These are phyloP conservation scores for Umbelopsis vinacea DNA, from an alignment of 192 early-diverging fungal species.

Conservation along the genomic window DNA sequence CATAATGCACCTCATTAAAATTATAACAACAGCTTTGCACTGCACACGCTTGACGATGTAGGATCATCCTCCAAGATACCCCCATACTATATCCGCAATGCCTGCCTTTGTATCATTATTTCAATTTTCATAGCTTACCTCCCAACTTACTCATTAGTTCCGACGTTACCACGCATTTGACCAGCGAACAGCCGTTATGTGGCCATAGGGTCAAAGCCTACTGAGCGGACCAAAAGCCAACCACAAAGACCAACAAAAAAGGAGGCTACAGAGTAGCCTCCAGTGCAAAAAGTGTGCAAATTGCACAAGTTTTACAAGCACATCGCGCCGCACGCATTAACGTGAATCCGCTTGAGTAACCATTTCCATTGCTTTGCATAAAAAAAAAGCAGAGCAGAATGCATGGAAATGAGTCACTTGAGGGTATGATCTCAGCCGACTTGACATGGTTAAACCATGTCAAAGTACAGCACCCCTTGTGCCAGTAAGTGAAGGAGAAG, in stretches of 20 bases:
- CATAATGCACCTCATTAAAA: too few species aligned
- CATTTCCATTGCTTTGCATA: conserved; percentile 16
- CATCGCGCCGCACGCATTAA: conserved; percentile 23
- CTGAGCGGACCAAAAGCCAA: neutral
- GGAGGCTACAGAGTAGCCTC: neutral
- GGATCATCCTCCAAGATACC: too few species aligned
- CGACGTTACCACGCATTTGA: too few species aligned
- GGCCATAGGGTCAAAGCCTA: neutral
- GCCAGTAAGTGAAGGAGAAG: conserved; percentile 11
- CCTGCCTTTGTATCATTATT: too few species aligned
- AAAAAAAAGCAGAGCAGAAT: conserved; percentile 20
- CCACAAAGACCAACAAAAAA: neutral
- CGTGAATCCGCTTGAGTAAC: conserved; percentile 23
- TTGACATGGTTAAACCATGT: conserved; percentile 12
- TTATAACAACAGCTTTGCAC: too few species aligned
- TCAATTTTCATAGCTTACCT: too few species aligned
- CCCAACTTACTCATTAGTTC: too few species aligned
- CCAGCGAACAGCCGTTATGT: too few species aligned
- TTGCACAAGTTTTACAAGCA: conserved; percentile 10
- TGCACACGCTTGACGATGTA: too few species aligned
- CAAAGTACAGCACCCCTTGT: conserved; percentile 24
- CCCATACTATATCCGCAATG: too few species aligned
- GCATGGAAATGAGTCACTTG: conserved; percentile 18
- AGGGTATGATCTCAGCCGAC: conserved; percentile 25
- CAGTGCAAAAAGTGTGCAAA: neutral